phyloP scores from a whole-genome alignment of 495 filamentous ascomycete species.

The Xanthoparmelia taractica region DNA sequence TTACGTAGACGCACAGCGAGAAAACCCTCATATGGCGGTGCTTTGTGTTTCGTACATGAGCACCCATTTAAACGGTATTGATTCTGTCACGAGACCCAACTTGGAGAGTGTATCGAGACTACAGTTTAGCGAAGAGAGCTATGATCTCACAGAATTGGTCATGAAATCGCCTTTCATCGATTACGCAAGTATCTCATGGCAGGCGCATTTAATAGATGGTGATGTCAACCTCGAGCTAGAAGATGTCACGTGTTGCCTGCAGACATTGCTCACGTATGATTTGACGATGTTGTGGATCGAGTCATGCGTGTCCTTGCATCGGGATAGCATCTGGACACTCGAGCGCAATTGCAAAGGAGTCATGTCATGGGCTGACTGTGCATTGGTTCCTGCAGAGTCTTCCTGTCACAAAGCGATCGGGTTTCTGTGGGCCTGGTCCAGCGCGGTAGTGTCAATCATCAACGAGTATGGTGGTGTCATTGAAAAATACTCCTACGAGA shows the following conservation, averaged over 20 bases:
- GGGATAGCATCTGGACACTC: constrained; percentile 2
- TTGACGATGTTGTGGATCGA: constrained; percentile 1
- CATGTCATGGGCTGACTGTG: not conserved
- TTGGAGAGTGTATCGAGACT: not conserved
- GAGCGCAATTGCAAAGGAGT: constrained; percentile 2
- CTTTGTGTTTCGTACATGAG: not conserved
- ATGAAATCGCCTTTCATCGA: not conserved
- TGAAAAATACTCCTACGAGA: constrained; percentile 1
- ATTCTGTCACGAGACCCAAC: not conserved
- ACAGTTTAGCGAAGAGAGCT: not conserved
- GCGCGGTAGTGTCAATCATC: not conserved
- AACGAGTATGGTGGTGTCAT: constrained; percentile 1
- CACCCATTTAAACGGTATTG: not conserved
- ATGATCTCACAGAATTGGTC: not conserved
- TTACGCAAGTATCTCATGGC: constrained; percentile 8
- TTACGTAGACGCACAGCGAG: constrained; percentile 2
- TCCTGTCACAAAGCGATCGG: not conserved
- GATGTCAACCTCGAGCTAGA: not conserved
- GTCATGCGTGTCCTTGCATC: not conserved
- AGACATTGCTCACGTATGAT: constrained; percentile 4
- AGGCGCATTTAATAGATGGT: constrained; percentile 5
- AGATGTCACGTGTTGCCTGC: not conserved
- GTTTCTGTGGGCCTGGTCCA: constrained; percentile 7
- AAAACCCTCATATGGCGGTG: not conserved
- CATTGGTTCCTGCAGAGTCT: not conserved